Conservation (phyloP, 352 stramenopile species). For the Phytophthora litchii region DNA sequence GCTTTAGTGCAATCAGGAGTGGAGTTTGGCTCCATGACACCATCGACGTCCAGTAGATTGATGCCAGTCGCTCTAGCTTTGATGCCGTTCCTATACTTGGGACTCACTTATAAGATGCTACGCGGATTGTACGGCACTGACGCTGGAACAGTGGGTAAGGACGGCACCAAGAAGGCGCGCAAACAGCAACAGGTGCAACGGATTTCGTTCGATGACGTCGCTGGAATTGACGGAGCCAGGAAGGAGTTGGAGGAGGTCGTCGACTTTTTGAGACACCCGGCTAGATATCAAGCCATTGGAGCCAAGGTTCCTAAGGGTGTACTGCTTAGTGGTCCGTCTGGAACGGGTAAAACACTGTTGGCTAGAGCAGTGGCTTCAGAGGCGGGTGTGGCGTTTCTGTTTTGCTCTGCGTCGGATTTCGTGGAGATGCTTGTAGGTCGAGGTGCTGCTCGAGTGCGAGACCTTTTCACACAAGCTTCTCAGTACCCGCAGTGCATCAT, state of each 20-base stretch:
- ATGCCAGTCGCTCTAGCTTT: slow-evolving; percentile 67
- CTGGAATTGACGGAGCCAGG: slow-evolving; percentile 94
- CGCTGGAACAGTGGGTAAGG: slow-evolving; percentile 66
- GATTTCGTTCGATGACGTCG: slow-evolving; percentile 93
- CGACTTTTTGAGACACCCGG: slow-evolving; percentile 93
- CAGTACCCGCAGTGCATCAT: slow-evolving; percentile 97
- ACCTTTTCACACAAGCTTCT: slow-evolving; percentile 94
- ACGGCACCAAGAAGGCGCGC: slow-evolving; percentile 60
- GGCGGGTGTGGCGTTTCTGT: slow-evolving; percentile 94
- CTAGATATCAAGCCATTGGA: slow-evolving; percentile 93
- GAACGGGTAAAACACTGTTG: slow-evolving; percentile 95
- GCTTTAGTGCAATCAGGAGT: slow-evolving; percentile 63
- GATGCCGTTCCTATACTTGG: slow-evolving; percentile 85
- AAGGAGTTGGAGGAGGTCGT: slow-evolving; percentile 94
- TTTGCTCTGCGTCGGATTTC: slow-evolving; percentile 96
- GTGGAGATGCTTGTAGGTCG: slow-evolving; percentile 97
- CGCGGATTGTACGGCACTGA: slow-evolving; percentile 61
- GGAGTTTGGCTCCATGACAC: slow-evolving; percentile 67
- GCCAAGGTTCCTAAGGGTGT: slow-evolving; percentile 93
- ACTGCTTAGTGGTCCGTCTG: slow-evolving; percentile 93
- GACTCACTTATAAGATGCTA: slow-evolving; percentile 86
- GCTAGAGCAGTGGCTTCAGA: slow-evolving; percentile 93
- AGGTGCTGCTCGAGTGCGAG: slow-evolving; percentile 92
- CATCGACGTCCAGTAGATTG: slow-evolving; percentile 51
- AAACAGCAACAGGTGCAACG: slow-evolving; percentile 40